phyloP scores from a whole-genome alignment of 2,329 filamentous ascomycete genomes.

The Xylaria sp. region DNA sequence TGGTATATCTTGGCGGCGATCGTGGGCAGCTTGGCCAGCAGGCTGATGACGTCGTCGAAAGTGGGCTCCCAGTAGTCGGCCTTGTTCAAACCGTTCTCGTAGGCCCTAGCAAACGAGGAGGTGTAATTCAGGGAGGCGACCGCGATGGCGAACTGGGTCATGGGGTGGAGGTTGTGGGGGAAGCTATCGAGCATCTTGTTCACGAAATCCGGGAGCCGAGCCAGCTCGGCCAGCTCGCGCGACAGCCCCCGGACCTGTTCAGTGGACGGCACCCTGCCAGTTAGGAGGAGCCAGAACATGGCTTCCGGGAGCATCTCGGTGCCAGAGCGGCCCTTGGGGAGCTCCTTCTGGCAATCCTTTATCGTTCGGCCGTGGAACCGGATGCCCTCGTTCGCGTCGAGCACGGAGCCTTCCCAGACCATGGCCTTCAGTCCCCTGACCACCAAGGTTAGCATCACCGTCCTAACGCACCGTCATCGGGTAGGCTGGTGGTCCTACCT shows the following conservation, averaged over 20 bases:
- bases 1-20: constrained; percentile 98
- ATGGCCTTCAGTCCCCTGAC: constrained; percentile 83
- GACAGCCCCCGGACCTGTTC: constrained; percentile 82
- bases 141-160: constrained; percentile 96
- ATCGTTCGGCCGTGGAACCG: constrained; percentile 98
- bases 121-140: constrained; percentile 96
- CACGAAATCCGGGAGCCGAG: constrained; percentile 79
- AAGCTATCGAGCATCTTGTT: constrained; percentile 87
- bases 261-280: constrained; percentile 84
- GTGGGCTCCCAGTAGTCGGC: constrained; percentile 98
- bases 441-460: constrained; percentile 27
- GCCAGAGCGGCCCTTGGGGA: constrained; percentile 88
- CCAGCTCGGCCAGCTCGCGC: constrained; percentile 84
- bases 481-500: constrained; percentile 45
- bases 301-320: constrained; percentile 98
- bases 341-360: constrained; percentile 92
- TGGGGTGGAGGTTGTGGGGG: constrained; percentile 88
- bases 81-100: constrained; percentile 89
- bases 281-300: constrained; percentile 99
- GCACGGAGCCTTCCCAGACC: constrained; percentile 97
- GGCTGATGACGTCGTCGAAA: constrained; percentile 91
- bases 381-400: constrained; percentile 96
- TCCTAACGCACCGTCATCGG: constrained; percentile 33
- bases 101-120: constrained; percentile 89
- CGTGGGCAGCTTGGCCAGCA: constrained; percentile 93